Evolutionary conservation across 1,139 yeast species (phyloP).

Genomic region (Pneumocystis oryctolagi): DNA sequence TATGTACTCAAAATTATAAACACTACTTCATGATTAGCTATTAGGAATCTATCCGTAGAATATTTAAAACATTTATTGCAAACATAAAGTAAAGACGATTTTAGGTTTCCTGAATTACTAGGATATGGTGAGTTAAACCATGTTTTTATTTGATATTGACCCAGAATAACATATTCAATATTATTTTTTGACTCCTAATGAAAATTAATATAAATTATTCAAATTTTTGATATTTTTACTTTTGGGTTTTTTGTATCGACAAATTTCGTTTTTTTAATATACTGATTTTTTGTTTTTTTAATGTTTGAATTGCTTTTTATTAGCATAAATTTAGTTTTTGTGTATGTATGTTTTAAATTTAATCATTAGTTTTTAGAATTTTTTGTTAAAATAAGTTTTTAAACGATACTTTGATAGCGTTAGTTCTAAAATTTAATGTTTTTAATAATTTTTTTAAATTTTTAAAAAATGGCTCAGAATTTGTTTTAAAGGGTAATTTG

Average conservation of each 20-base stretch:
- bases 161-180: constrained; percentile 1
- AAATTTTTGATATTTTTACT: neutral
- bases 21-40: neutral
- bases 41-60: neutral
- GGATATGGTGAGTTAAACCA: constrained; percentile 1
- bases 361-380: neutral
- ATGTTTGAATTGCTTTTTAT: neutral
- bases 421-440: neutral
- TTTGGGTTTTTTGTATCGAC: neutral
- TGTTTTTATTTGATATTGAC: constrained; percentile 1
- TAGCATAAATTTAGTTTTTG: neutral
- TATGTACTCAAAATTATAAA: neutral
- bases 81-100: neutral
- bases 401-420: neutral
- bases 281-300: neutral
- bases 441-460: too few relatives aligned
- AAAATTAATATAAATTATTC: neutral
- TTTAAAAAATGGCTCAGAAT: neutral
- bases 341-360: neutral
- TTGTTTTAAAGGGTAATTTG: neutral
- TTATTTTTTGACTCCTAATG: neutral
- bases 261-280: neutral
- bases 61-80: constrained; percentile 3
- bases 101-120: neutral
- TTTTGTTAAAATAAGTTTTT: neutral